Conservation (phyloP, 257 asterid genomes). For the Verbascum thapsus region DNA sequence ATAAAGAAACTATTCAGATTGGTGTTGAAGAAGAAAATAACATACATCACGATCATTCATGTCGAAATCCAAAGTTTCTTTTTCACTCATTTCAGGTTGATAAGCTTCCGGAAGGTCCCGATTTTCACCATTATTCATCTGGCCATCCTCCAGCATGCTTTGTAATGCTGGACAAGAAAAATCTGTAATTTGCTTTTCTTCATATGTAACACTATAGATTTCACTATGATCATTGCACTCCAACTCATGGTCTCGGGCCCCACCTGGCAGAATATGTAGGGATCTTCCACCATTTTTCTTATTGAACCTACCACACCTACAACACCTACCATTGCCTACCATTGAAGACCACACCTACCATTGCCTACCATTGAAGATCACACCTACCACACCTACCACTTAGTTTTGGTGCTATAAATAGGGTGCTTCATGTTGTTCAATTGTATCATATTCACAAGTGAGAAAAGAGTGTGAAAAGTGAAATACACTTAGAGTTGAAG, state of each 20-base stretch:
- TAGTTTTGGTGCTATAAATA: too few species aligned
- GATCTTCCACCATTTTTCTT: too few species aligned
- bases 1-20: not conserved
- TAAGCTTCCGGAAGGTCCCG: conserved; percentile 38
- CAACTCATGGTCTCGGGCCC: conserved; percentile 35
- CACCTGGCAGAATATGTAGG: conserved; percentile 35
- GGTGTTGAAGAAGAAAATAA: conserved; percentile 18
- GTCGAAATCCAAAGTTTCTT: conserved; percentile 43
- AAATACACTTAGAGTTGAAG: too few species aligned
- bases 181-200: conserved; percentile 41
- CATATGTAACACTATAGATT: conserved; percentile 31
- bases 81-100: conserved; percentile 42
- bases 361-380: too few species aligned
- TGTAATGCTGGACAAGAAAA: conserved; percentile 33
- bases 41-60: conserved; percentile 60
- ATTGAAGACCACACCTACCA: too few species aligned
- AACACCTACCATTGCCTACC: too few species aligned
- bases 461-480: too few species aligned
- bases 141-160: conserved; percentile 39
- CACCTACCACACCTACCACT: too few species aligned
- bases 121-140: conserved; percentile 42
- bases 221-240: conserved; percentile 35
- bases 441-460: too few species aligned
- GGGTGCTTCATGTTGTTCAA: too few species aligned
- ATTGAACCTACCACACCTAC: too few species aligned